Base-by-base conservation (phyloP, 441 rosid genomes). In the Croton laevigatus region DNA sequence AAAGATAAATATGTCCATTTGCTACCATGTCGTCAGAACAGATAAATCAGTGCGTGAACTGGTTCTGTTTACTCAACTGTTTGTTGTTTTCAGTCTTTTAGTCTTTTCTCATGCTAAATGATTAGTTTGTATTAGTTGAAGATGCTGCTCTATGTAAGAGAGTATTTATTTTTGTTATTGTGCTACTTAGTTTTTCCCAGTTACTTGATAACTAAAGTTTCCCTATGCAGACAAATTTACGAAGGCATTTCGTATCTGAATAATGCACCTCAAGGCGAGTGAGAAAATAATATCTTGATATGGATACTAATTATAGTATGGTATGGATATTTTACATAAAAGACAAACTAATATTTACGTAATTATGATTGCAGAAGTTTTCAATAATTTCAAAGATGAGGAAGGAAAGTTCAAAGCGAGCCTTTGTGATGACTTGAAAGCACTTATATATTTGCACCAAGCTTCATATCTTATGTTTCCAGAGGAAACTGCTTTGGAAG, bases 221-320 rank as follows among this genome's bases (percentile, higher is more conserved):
- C 72, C 60, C 48, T 61, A 13, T 80, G 84, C 84, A 95, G 99
- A 78, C 70, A 64, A 93, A 95, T 85, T 80, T 88, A 83, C 98
- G n/a, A n/a, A n/a, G n/a, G n/a, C n/a, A n/a, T n/a, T n/a, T n/a
- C n/a, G n/a, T n/a, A n/a, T n/a, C n/a, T n/a, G n/a, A n/a, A n/a
- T n/a, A n/a, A n/a, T n/a, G n/a, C n/a, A n/a, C n/a, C n/a, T n/a
- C n/a, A n/a, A n/a, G n/a, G n/a, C n/a, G n/a, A n/a, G n/a, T n/a
- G n/a, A n/a, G n/a, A n/a, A n/a, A n/a, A n/a, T n/a, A n/a, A n/a
- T n/a, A n/a, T n/a, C n/a, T n/a, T n/a, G n/a, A n/a, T n/a, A n/a
- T n/a, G n/a, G n/a, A n/a, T n/a, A n/a, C n/a, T n/a, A n/a, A n/a
- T n/a, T n/a, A n/a, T n/a, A n/a, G n/a, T n/a, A n/a, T n/a, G n/a